These are phyloP conservation scores for Naganishia sp. DNA, from an alignment of 1,284 basidiomycete species.

Conservation along the genomic window DNA sequence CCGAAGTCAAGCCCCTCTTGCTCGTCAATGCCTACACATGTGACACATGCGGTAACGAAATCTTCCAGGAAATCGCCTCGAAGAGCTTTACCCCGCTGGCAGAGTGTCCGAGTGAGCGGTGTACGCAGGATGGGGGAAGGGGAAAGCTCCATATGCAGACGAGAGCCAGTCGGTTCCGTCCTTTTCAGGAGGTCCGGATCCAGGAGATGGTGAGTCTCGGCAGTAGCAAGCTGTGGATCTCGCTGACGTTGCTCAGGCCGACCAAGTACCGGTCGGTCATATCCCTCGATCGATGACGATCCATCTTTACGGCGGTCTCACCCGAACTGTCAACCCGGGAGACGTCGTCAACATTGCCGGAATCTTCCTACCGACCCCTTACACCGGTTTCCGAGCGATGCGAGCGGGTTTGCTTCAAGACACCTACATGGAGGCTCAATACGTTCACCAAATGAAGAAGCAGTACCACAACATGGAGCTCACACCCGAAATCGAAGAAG, in stretches of 20 bases:
- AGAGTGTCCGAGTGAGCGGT: constrained; percentile 83
- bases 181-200: constrained; percentile 98
- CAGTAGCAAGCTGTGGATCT: background rate
- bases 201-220: constrained; percentile 83
- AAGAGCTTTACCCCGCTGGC: constrained; percentile 86
- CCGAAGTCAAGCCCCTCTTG: constrained; percentile 96
- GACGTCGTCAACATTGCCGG: constrained; percentile 92
- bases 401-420: constrained; percentile 95
- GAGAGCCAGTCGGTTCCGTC: constrained; percentile 91
- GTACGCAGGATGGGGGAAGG: constrained; percentile 80
- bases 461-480: constrained; percentile 93
- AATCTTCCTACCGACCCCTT: constrained; percentile 85
- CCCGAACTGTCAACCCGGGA: constrained; percentile 89
- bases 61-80: constrained; percentile 96
- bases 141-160: constrained; percentile 98
- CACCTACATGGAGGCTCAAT: constrained; percentile 91
- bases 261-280: constrained; percentile 99
- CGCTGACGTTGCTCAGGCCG: constrained; percentile 63
- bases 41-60: constrained; percentile 96
- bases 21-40: constrained; percentile 98
- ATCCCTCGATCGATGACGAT: constrained; percentile 98
- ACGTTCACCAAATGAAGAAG: constrained; percentile 93
- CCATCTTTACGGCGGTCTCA: constrained; percentile 86
- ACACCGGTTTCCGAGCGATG: constrained; percentile 82
- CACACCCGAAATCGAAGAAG: constrained; percentile 76